Evolutionary conservation across 1,139 yeast genomes (phyloP).

Genomic region (Yamadazyma buinensis): DNA sequence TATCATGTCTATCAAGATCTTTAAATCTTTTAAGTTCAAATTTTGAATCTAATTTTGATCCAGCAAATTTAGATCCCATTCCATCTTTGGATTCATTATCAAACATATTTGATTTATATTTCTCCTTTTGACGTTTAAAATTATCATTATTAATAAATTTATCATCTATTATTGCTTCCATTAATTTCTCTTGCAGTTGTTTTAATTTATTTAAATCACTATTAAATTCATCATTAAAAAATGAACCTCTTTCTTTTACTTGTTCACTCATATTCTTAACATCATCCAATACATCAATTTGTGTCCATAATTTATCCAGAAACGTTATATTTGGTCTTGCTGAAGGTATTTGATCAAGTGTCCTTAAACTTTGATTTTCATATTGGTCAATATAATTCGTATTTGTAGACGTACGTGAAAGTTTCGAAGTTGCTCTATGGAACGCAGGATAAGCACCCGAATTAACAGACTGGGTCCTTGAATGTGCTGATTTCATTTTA

Average conservation of each 20-base stretch:
- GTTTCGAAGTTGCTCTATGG: not conserved
- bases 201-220: constrained; percentile 55
- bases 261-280: constrained; percentile 64
- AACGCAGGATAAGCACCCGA: not conserved
- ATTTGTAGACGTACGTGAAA: constrained; percentile 27
- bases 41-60: constrained; percentile 2
- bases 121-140: constrained; percentile 24
- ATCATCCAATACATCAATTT: constrained; percentile 81
- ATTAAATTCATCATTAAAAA: constrained; percentile 61
- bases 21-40: constrained; percentile 13
- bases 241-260: constrained; percentile 49
- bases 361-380: constrained; percentile 29
- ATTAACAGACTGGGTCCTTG: constrained; percentile 5
- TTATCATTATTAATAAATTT: constrained; percentile 18
- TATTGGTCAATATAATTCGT: constrained; percentile 13
- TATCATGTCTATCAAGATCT: constrained; percentile 14
- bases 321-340: constrained; percentile 51
- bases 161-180: constrained; percentile 51
- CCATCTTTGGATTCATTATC: constrained; percentile 7
- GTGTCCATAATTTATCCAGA: constrained; percentile 83
- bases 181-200: constrained; percentile 55
- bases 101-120: constrained; percentile 5
- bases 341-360: constrained; percentile 44
- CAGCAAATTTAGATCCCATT: constrained; percentile 1
- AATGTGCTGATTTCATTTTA: constrained; percentile 2